Conservation (phyloP, 1,139 yeast genomes). For the Barnettozyma hawaiiensis region DNA sequence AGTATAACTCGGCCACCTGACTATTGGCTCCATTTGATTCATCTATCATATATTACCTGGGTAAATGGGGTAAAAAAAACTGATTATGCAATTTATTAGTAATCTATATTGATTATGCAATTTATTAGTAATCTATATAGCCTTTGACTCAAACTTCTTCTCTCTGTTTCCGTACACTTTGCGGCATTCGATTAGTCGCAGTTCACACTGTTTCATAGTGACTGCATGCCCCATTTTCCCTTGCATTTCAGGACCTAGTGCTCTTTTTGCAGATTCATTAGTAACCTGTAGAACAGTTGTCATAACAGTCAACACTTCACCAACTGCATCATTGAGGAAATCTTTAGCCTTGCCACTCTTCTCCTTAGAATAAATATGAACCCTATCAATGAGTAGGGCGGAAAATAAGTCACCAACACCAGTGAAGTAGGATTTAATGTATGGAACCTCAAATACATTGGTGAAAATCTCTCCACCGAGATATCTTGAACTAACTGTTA, state of each 20-base stretch:
- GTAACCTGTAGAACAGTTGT: constrained; percentile 21
- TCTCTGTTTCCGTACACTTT: constrained; percentile 25
- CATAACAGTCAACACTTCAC: constrained; percentile 24
- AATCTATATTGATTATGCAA: not conserved
- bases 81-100: no score
- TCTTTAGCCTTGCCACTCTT: not conserved
- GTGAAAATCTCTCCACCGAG: constrained; percentile 8
- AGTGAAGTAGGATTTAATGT: constrained; percentile 61
- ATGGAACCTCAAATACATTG: constrained; percentile 40
- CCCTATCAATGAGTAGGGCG: constrained; percentile 53
- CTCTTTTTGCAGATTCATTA: constrained; percentile 17
- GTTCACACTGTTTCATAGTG: constrained; percentile 37
- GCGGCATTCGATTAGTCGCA: constrained; percentile 33
- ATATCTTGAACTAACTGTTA: constrained; percentile 17
- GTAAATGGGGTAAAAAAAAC: no score
- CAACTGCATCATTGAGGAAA: constrained; percentile 18
- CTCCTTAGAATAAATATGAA: constrained; percentile 18
- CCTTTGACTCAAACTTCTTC: constrained; percentile 8
- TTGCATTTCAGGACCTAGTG: constrained; percentile 25
- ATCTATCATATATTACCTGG: no score
- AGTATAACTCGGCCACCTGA: no score
- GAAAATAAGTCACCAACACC: constrained; percentile 73
- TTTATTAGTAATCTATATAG: constrained; percentile 4
- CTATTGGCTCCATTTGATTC: no score
- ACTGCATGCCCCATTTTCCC: constrained; percentile 33